phyloP scores from a whole-genome alignment of 2,329 filamentous ascomycete species.

The Ophidiomyces ophidiicola region DNA sequence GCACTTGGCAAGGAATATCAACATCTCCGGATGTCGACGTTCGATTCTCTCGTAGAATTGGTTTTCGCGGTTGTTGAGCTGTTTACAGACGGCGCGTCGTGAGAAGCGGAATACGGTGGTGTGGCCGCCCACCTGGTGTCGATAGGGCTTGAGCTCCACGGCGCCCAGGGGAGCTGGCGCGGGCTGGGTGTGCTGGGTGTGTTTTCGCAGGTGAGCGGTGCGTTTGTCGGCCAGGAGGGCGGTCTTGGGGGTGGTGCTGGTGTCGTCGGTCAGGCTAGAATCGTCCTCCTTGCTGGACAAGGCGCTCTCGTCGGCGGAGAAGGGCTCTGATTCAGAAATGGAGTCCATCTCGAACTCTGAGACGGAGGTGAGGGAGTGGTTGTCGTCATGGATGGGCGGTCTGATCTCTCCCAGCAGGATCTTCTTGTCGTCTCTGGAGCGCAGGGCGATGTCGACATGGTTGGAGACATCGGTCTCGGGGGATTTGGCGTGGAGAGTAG shows the following conservation, averaged over 20 bases:
- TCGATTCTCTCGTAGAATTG: conserved; percentile 98
- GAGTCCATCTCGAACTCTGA: conserved; percentile 30
- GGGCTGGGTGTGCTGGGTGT: conserved; percentile 20
- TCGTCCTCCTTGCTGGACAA: conserved; percentile 39
- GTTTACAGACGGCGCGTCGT: conserved; percentile 88
- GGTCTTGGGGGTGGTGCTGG: conserved; percentile 38
- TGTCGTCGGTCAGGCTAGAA: conserved; percentile 44
- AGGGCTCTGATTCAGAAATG: conserved; percentile 35
- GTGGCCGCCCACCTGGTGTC: conserved; percentile 93
- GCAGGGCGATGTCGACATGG: conserved; percentile 52
- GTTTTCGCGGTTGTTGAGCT: conserved; percentile 95
- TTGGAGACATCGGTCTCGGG: conserved; percentile 18
- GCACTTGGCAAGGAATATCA: conserved; percentile 75
- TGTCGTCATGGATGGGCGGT: conserved; percentile 22
- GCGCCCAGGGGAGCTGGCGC: conserved; percentile 58
- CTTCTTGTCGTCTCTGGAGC: conserved; percentile 48
- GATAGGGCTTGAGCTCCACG: conserved; percentile 92
- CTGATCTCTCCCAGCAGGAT: conserved; percentile 49
- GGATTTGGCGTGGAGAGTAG: background rate
- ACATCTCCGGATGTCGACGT: conserved; percentile 72
- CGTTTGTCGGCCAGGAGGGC: conserved; percentile 25
- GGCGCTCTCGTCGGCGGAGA: conserved; percentile 33
- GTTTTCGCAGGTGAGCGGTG: conserved; percentile 22
- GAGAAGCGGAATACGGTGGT: conserved; percentile 95
- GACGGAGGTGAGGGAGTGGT: conserved; percentile 26